Evolutionary conservation across 2,329 filamentous ascomycete species (phyloP).

Genomic region (Pseudogymnoascus sp.): DNA sequence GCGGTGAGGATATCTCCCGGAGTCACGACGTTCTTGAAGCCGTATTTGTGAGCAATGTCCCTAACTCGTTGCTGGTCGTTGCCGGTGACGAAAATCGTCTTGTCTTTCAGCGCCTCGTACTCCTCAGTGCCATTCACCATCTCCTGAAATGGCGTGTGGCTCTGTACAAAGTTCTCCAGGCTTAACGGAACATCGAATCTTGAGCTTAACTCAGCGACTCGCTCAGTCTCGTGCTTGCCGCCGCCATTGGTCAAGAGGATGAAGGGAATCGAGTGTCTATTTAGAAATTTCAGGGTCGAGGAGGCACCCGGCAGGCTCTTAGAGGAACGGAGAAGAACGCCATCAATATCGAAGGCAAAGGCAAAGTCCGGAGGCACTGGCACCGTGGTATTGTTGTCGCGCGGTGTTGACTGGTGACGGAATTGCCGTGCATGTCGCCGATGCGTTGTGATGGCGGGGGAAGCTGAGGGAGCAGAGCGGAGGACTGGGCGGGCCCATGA

Average conservation of each 20-base stretch:
- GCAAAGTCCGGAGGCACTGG: constrained; percentile 8
- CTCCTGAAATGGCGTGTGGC: constrained; percentile 80
- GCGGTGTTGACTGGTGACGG: neutral
- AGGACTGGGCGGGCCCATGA: neutral
- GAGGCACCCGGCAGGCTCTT: constrained; percentile 71
- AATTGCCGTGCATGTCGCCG: neutral
- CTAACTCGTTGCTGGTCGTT: constrained; percentile 47
- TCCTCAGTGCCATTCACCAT: constrained; percentile 51
- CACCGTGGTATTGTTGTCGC: neutral
- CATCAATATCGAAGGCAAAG: constrained; percentile 54
- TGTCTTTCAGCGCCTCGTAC: constrained; percentile 44
- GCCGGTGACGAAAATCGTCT: constrained; percentile 67
- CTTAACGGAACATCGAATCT: constrained; percentile 58
- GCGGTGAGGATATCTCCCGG: constrained; percentile 74
- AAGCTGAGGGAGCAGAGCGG: neutral
- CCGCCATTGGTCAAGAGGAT: constrained; percentile 95
- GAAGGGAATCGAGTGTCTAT: constrained; percentile 72
- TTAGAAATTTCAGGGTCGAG: constrained; percentile 63
- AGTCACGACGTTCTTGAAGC: constrained; percentile 74
- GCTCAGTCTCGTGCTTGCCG: constrained; percentile 69
- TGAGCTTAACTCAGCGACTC: constrained; percentile 59
- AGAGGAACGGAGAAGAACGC: constrained; percentile 80
- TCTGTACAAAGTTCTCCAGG: constrained; percentile 70
- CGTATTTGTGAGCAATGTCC: constrained; percentile 40
- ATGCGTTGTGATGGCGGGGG: neutral